These are phyloP conservation scores for Cercospora beticola DNA, from an alignment of 2,329 filamentous ascomycete species.

Conservation along the genomic window DNA sequence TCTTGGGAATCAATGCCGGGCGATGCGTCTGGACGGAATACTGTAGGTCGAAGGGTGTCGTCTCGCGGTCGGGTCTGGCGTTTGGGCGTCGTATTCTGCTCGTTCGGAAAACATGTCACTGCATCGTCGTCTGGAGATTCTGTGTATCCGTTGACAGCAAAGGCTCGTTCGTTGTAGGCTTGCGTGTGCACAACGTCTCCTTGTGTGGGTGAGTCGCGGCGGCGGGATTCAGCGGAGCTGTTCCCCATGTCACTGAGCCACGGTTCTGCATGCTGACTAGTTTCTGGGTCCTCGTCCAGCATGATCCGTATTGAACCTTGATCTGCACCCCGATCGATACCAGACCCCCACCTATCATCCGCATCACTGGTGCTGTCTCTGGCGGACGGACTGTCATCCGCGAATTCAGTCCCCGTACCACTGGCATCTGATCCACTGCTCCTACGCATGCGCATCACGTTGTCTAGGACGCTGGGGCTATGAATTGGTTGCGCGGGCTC, in stretches of 20 bases:
- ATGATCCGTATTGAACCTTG: conserved; percentile 40
- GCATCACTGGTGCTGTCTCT: conserved; percentile 30
- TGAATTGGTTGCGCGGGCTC: conserved; percentile 23
- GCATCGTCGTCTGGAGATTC: conserved; percentile 27
- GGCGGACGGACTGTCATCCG: conserved; percentile 34
- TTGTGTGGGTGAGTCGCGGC: conserved; percentile 14
- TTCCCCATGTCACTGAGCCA: conserved; percentile 27
- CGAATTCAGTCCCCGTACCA: conserved; percentile 34
- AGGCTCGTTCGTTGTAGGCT: conserved; percentile 28
- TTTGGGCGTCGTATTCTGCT: conserved; percentile 32
- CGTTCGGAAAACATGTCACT: conserved; percentile 21
- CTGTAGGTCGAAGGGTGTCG: conserved; percentile 29
- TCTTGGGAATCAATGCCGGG: conserved; percentile 5
- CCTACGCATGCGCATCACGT: conserved; percentile 38
- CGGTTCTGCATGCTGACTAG: conserved; percentile 20
- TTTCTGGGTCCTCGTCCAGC: conserved; percentile 34
- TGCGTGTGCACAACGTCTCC: conserved; percentile 22
- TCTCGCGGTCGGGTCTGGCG: conserved; percentile 24
- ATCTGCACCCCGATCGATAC: conserved; percentile 25
- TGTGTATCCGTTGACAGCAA: conserved; percentile 26
- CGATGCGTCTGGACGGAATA: conserved; percentile 11
- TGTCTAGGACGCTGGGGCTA: conserved; percentile 33
- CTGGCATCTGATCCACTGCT: conserved; percentile 34
- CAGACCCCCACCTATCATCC: conserved; percentile 32
- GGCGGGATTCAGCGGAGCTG: conserved; percentile 15